Evolutionary conservation across 2,329 filamentous ascomycete genomes (phyloP), one percentile per base, ranked within the genome.

Genomic region (Pyricularia sp.): DNA sequence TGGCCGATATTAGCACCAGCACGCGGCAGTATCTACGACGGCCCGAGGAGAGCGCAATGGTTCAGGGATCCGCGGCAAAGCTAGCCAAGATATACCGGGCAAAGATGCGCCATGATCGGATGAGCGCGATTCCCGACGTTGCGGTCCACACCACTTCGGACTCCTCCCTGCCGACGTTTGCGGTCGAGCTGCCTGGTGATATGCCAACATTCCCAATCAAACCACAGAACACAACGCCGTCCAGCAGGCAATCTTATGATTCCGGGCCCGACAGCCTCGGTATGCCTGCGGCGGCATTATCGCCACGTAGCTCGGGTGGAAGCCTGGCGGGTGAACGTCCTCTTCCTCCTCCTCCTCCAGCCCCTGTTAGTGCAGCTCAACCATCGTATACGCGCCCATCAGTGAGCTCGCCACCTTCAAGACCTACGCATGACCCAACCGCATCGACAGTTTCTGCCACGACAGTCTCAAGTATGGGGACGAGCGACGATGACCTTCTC

Each of bases 1-100:
- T 97, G n/a, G 88, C 90, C 30, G 93, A 97, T 64, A 97, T 99
- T 77, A 96, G 91, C 78, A 97, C 91, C 16, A 88, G 88, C 72
- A 99, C 94, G 0, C 84, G 90, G 69, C 85, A 88, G 68, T 99
- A 97, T 73, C 83, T 99, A 64, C 79, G 82, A 8, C 88, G 88
- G 67, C 81, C 83, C 12, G 86, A 86, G 0, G 88, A 96, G 66
- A 90, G 96, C 73, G 82, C 79, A 69, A 90, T 91, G 82, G 90
- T 91, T 7, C 80, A 89, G 64, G 84, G 88, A 65, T 87, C 92
- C 0, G 88, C 93, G 0, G 82, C 85, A 9, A 96, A 93, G 75
- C 79, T 97, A 69, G 90, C 90, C 67, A 91, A 90, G 75, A 92
- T 97, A 68, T 82, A 93, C 71, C 84, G 87, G 67, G 89, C 90